phyloP scores from a whole-genome alignment of 805 yeast genomes.

The Pichia nakasei region DNA sequence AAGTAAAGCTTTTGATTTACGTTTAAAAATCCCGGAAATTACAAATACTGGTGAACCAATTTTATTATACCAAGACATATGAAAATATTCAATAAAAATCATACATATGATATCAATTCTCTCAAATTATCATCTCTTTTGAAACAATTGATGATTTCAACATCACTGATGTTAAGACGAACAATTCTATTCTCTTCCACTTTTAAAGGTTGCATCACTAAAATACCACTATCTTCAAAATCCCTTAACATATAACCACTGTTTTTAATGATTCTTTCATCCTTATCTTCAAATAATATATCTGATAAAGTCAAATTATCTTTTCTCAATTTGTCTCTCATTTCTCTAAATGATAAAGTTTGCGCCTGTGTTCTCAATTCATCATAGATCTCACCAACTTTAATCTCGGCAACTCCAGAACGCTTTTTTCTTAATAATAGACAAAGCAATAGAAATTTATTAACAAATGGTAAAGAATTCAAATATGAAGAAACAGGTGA shows the following conservation, averaged over 20 bases:
- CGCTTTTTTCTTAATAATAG: conserved; percentile 55
- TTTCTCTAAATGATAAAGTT: conserved; percentile 24
- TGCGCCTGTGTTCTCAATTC: conserved; percentile 45
- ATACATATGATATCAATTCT: conserved; percentile 16
- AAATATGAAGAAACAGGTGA: conserved; percentile 63
- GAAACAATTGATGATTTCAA: conserved; percentile 55
- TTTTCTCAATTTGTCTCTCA: conserved; percentile 14
- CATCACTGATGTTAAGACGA: conserved; percentile 60
- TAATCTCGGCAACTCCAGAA: conserved; percentile 60
- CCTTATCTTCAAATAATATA: conserved; percentile 18
- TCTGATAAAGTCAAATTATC: conserved; percentile 19
- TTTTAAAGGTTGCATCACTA: conserved; percentile 56
- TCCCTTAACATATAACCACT: conserved; percentile 56
- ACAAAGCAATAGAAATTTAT: conserved; percentile 67
- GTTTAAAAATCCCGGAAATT: conserved; percentile 76
- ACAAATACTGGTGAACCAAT: conserved; percentile 87
- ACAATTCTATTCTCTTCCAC: conserved; percentile 63
- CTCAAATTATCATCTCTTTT: conserved; percentile 43
- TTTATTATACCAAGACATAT: conserved; percentile 45
- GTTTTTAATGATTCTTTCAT: conserved; percentile 45
- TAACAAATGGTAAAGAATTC: conserved; percentile 50
- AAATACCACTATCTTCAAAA: conserved; percentile 68
- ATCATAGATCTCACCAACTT: conserved; percentile 70
- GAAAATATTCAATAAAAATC: not conserved
- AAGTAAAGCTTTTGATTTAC: conserved; percentile 83